Base-by-base conservation (phyloP, 768 basidiomycete species). In the Astraeus odoratus region DNA sequence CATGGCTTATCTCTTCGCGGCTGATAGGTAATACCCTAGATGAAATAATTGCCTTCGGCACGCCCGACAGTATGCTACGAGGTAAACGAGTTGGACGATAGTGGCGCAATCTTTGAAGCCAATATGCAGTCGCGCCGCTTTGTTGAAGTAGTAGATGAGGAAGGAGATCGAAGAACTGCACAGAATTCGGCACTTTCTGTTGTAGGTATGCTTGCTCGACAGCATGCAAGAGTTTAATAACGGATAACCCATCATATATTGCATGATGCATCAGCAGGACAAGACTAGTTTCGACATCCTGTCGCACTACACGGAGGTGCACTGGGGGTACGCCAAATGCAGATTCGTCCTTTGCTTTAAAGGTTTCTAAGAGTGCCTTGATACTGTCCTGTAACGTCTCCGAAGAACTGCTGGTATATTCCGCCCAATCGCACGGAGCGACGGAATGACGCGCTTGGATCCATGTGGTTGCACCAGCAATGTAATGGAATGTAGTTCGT, bases 401-500 rank as follows among this genome's bases (percentile, higher is more conserved):
- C 9, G 47, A 49, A 18, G 46, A 27, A 9, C n/a, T 51, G 22
- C 30, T 43, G 37, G 10, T 36, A 29, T 22, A 39, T 27, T 63
- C 54, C 4, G 47, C 50, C 65, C 65, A 66, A 40, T 53, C 48
- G n/a, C 56, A 38, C 20, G 26, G 25, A 15, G 47, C 40, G 18
- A 26, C 35, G 10, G 63, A 60, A 44, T 67, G 67, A 1, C 58
- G 50, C 15, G 24, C 59, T 43, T 63, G 60, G 16, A 47, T 54
- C 66, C 64, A 63, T 26, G 49, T 44, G 5, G 67, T 69, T 3
- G 53, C 46, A 18, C 67, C 65, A 8, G 59, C 39, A 15, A 64
- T 50, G 47, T 74, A 73, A 52, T 74, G 69, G 53, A 76, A 76
- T 2, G 75, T 68, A 9, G 74, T 72, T 13, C 75, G 67, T 35